Percentiles rank a stretch among this genome's conserved stretches.
These are phyloP conservation scores for Tagetes patula DNA, from an alignment of 129 eudicot genomes.

Conservation along the genomic window DNA sequence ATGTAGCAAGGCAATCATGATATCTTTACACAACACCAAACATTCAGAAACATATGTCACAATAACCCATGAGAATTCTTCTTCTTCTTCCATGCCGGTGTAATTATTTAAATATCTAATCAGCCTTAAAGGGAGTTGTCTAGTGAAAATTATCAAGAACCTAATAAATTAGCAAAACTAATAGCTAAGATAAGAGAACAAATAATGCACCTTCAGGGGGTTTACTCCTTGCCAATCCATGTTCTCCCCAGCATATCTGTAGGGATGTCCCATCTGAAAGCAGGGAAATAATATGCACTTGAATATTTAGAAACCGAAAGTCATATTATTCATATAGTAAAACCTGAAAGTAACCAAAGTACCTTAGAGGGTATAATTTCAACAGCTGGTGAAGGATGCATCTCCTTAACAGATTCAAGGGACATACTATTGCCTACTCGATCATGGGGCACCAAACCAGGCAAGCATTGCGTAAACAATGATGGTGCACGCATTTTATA, in stretches of 20 bases:
- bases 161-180: not conserved
- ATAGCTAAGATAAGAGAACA: not conserved
- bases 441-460: slow-evolving; percentile 60
- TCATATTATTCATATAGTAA: not conserved
- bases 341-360: not conserved
- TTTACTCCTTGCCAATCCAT: slow-evolving; percentile 54
- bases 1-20: not conserved
- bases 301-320: not conserved
- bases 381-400: slow-evolving; percentile 61
- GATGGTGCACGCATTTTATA: slow-evolving; percentile 66
- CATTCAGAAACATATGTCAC: slow-evolving; percentile 3
- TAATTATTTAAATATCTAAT: slow-evolving; percentile 3
- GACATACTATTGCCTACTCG: slow-evolving; percentile 52
- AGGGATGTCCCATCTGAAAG: slow-evolving; percentile 49
- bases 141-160: not conserved
- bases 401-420: slow-evolving; percentile 51
- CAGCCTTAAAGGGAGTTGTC: not conserved
- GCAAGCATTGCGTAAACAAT: slow-evolving; percentile 59
- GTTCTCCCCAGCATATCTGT: slow-evolving; percentile 54
- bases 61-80: slow-evolving; percentile 12
- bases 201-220: slow-evolving; percentile 31
- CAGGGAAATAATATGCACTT: slow-evolving; percentile 11
- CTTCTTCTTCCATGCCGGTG: slow-evolving; percentile 8
- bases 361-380: slow-evolving; percentile 81
- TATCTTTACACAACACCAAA: not conserved